phyloP scores from a whole-genome alignment of 352 stramenopile genomes.

The Pythium sp. region DNA sequence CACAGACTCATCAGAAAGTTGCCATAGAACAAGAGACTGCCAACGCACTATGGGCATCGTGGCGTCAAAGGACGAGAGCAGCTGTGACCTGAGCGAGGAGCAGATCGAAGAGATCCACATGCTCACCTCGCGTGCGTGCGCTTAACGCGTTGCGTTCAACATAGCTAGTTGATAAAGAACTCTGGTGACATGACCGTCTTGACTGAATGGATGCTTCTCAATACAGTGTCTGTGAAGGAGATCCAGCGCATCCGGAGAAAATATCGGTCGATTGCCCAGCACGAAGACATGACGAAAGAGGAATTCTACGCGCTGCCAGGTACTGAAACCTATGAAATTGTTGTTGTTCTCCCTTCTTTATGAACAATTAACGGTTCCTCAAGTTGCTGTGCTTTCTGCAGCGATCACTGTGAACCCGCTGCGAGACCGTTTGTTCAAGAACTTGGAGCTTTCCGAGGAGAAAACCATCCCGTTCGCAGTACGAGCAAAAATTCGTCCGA shows the following conservation, averaged over 20 bases:
- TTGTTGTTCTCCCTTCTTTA: neutral
- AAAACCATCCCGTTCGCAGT: constrained; percentile 40
- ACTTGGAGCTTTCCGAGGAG: constrained; percentile 34
- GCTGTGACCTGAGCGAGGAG: constrained; percentile 48
- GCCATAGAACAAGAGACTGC: too few species aligned
- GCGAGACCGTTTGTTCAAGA: constrained; percentile 41
- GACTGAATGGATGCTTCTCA: too few species aligned
- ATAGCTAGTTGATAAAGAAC: neutral
- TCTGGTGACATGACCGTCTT: too few species aligned
- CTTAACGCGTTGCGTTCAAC: too few species aligned
- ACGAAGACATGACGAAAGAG: constrained; percentile 52
- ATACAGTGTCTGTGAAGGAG: constrained; percentile 43
- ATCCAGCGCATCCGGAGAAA: constrained; percentile 53
- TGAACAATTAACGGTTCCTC: neutral
- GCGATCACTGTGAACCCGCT: constrained; percentile 43
- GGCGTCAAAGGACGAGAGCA: constrained; percentile 12
- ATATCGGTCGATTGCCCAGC: constrained; percentile 28
- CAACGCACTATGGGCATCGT: constrained; percentile 14
- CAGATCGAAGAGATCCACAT: constrained; percentile 60
- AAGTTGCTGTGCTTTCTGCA: neutral
- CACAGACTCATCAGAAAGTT: too few species aligned
- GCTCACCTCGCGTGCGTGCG: constrained; percentile 45
- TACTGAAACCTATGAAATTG: neutral
- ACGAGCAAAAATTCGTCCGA: neutral
- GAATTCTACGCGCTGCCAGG: constrained; percentile 50